Evolutionary conservation across 305 asterid genomes (phyloP).

Genomic region (Fraxinus greggii): DNA sequence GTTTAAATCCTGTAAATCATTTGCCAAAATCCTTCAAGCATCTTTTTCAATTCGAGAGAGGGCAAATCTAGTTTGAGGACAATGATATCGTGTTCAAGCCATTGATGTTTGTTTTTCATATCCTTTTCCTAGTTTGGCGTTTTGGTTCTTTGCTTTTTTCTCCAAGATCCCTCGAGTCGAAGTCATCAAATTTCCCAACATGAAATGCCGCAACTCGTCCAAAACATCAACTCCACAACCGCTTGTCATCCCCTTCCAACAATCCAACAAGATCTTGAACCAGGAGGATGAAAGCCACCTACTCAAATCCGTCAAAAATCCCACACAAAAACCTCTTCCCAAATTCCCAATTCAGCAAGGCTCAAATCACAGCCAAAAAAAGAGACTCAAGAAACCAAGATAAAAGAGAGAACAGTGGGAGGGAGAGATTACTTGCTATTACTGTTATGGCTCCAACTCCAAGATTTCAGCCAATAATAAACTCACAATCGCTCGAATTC

Average conservation of each 20-base stretch:
- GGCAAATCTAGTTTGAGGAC: too few species aligned
- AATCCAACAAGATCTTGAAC: slow-evolving; percentile 14
- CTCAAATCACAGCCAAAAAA: slow-evolving; percentile 12
- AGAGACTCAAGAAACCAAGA: slow-evolving; percentile 10
- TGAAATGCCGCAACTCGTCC: not conserved
- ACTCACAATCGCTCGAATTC: not conserved
- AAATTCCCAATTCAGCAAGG: not conserved
- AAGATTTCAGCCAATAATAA: not conserved
- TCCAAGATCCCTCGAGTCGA: too few species aligned
- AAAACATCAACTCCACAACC: not conserved
- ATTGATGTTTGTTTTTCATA: too few species aligned
- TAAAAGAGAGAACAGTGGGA: not conserved
- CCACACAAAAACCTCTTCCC: not conserved
- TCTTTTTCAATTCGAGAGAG: too few species aligned
- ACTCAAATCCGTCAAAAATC: slow-evolving; percentile 2
- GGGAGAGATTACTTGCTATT: not conserved
- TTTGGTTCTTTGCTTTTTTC: too few species aligned
- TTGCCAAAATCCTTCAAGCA: too few species aligned
- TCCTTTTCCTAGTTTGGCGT: too few species aligned
- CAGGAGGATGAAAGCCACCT: slow-evolving; percentile 23
- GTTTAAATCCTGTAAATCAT: too few species aligned
- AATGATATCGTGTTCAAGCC: too few species aligned
- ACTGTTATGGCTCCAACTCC: not conserved
- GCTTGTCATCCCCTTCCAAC: not conserved
- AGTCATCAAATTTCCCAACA: too few species aligned